Evolutionary conservation across 179 eudicot genomes (phyloP).

Genomic region (Silene coronaria): DNA sequence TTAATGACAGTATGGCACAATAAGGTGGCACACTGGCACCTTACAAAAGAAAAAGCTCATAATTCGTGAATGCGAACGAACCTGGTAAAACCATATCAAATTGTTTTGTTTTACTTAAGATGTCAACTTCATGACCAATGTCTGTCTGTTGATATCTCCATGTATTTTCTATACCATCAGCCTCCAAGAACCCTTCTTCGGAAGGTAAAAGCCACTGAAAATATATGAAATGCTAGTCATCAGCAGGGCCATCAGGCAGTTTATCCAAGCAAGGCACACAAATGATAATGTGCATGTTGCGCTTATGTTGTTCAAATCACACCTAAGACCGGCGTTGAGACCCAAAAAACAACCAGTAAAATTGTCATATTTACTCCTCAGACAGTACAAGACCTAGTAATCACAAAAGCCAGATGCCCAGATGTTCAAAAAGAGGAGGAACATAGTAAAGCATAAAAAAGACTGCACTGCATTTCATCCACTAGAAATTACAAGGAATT

Average conservation of each 20-base stretch:
- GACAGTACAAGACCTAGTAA: no score
- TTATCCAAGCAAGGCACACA: no score
- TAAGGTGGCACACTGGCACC: neutral
- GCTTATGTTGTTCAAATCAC: conserved; percentile 2
- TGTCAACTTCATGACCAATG: conserved; percentile 68
- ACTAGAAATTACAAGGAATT: neutral
- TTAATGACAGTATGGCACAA: neutral
- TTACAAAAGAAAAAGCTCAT: neutral
- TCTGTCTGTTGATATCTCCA: conserved; percentile 62
- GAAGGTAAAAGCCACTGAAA: conserved; percentile 86
- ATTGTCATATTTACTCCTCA: neutral
- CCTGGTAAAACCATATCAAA: conserved; percentile 89
- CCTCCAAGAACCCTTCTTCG: conserved; percentile 66
- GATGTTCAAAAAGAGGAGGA: no score
- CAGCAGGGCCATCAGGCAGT: neutral
- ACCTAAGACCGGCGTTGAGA: neutral
- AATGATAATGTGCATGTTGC: neutral
- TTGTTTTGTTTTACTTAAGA: conserved; percentile 57
- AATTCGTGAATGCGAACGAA: conserved; percentile 18
- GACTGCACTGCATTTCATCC: no score
- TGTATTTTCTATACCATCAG: conserved; percentile 87
- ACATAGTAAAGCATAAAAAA: no score
- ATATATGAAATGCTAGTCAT: conserved; percentile 11
- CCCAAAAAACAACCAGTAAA: neutral
- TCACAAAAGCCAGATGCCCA: no score